Conservation (phyloP, 2,329 filamentous ascomycete genomes). For the Cladosporium sphaerospermum region DNA sequence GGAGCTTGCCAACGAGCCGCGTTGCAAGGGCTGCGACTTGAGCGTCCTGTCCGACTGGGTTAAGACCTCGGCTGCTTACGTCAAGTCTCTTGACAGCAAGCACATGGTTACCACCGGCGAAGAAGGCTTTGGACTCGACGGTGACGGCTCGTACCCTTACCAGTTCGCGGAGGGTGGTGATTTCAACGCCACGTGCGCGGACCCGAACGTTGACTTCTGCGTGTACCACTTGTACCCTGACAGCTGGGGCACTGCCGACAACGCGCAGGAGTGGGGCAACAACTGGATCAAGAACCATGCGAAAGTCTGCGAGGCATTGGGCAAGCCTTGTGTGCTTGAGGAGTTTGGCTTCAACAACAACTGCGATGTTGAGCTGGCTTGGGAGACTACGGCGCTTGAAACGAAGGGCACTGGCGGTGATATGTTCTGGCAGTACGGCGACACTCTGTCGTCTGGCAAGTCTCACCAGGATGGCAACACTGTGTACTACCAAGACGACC, state of each 20-base stretch:
- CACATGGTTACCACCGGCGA: constrained; percentile 61
- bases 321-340: constrained; percentile 22
- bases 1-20: constrained; percentile 62
- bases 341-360: constrained; percentile 18
- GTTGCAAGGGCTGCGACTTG: constrained; percentile 55
- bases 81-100: constrained; percentile 55
- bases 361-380: constrained; percentile 15
- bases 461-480: constrained; percentile 19
- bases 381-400: constrained; percentile 18
- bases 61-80: constrained; percentile 50
- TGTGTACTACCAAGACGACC: constrained; percentile 15
- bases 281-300: constrained; percentile 20
- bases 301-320: constrained; percentile 14
- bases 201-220: constrained; percentile 19
- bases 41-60: constrained; percentile 57
- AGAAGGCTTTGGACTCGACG: constrained; percentile 45
- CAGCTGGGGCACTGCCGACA: constrained; percentile 11
- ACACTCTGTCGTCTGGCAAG: constrained; percentile 18
- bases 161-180: constrained; percentile 15
- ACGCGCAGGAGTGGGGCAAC: constrained; percentile 16
- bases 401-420: constrained; percentile 15
- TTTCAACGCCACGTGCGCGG: constrained; percentile 17
- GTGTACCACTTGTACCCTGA: constrained; percentile 21
- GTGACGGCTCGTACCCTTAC: constrained; percentile 30
- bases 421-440: constrained; percentile 23